Evolutionary conservation across 2,329 filamentous ascomycete species (phyloP), one percentile per base, ranked within the genome.

Genomic region (Camillea tinctor): DNA sequence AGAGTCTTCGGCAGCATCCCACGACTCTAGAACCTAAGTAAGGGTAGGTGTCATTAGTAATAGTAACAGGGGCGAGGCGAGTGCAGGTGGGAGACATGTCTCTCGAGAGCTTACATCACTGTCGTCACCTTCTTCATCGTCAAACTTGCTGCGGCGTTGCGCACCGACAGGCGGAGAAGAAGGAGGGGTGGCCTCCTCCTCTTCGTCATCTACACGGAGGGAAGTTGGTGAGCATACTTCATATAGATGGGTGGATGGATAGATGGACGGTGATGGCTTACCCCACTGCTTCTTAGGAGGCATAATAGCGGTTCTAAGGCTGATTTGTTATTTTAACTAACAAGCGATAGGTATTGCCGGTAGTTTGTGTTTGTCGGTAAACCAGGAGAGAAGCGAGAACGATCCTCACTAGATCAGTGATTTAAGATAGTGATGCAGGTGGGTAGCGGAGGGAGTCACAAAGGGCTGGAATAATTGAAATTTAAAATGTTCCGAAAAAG

Each of bases 1-100:
- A 63, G 93, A 97, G 80, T 99, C 95, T 73, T 98, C 95, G 68
- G 91, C 93, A 60, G 92, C 94, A 72, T 98, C 93, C 95, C 95
- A 99, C 36, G 92, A 94, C 62, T 99, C 95, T 72, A 97, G 86
- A 59, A 98, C 92, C 89, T 97, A 66, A 17, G 50, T 17, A 22
- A 19, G 19, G 22, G 48, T 58, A 58, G 55, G 50, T 52, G n/a
- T n/a, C n/a, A n/a, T n/a, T n/a, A n/a, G n/a, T n/a, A n/a, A n/a
- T n/a, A n/a, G n/a, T n/a, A n/a, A n/a, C 56, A 59, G 60, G 62
- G 23, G 17, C 44, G 60, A 54, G 52, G 22, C 55, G 20, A 26
- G 52, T 20, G 6, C 30, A 19, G 21, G 24, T 15, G 15, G n/a
- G 13, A 48, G 36, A 22, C 36, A 48, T 52, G 55, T 50, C 23